A percentile compares a stretch with the other conserved stretches of the same genome.
phyloP scores from a whole-genome alignment of 2,329 filamentous ascomycete species.

The Didymella pinodella region DNA sequence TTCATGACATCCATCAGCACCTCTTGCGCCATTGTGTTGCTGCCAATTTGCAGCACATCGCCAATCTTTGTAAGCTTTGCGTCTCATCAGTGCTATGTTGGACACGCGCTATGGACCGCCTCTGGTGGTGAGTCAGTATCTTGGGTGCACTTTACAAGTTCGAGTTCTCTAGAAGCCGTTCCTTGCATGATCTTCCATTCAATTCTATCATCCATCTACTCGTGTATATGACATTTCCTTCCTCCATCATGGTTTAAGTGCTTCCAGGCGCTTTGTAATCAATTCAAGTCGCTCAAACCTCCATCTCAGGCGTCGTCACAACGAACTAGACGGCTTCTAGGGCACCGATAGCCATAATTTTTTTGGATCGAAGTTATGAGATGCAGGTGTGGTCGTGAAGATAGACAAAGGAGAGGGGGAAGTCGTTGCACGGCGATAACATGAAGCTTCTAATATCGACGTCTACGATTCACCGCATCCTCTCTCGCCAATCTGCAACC shows the following conservation, averaged over 20 bases:
- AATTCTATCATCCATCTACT: background rate
- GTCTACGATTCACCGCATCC: background rate
- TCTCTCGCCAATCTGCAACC: background rate
- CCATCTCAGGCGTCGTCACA: background rate
- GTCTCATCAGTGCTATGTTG: slow-evolving; percentile 27
- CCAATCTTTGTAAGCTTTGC: slow-evolving; percentile 21
- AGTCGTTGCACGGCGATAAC: background rate
- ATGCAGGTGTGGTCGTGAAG: background rate
- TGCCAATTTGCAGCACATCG: slow-evolving; percentile 14
- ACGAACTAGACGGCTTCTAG: background rate
- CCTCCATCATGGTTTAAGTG: background rate
- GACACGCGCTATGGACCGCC: slow-evolving; percentile 23
- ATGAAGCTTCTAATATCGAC: background rate
- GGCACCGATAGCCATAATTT: background rate
- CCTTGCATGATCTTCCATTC: background rate
- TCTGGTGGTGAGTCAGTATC: slow-evolving; percentile 12
- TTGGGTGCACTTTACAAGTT: background rate
- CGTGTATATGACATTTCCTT: background rate
- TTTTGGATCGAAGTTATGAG: background rate
- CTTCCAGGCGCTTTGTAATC: background rate
- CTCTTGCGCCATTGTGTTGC: slow-evolving; percentile 9
- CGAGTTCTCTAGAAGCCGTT: background rate
- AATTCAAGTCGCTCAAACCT: background rate
- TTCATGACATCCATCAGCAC: background rate
- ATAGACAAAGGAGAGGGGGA: background rate